A percentile compares a stretch with the other conserved stretches of the same genome.
phyloP scores from a whole-genome alignment of 306 rosid species.

The Trifolium subterraneum region DNA sequence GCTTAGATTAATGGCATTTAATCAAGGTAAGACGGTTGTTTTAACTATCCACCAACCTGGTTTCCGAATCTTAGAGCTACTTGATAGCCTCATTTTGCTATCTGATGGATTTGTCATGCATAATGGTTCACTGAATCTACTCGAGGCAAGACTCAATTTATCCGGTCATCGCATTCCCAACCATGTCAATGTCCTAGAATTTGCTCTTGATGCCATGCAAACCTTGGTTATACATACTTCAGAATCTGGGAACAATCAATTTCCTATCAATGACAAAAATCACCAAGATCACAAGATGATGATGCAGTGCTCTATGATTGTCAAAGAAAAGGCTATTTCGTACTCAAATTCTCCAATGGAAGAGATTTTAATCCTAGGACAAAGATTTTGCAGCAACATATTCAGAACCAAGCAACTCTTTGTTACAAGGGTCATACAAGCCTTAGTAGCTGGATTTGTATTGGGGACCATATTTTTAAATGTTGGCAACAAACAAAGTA shows the following conservation, averaged over 20 bases:
- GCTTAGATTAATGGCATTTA: conserved; percentile 75
- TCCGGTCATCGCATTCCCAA: conserved; percentile 66
- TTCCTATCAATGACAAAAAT: conserved; percentile 43
- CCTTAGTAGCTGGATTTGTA: conserved; percentile 67
- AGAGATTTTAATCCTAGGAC: conserved; percentile 79
- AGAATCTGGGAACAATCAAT: conserved; percentile 52
- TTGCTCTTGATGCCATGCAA: conserved; percentile 73
- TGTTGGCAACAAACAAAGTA: conserved; percentile 53
- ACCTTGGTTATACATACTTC: conserved; percentile 65
- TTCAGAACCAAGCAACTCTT: conserved; percentile 90
- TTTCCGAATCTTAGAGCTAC: conserved; percentile 75
- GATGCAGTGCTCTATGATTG: conserved; percentile 36
- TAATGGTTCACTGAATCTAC: conserved; percentile 74
- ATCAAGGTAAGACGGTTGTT: conserved; percentile 80
- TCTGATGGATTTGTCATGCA: conserved; percentile 79
- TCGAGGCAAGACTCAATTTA: conserved; percentile 68
- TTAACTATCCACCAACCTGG: conserved; percentile 96
- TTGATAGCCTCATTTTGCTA: conserved; percentile 70
- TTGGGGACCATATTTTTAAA: conserved; percentile 72
- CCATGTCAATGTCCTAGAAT: conserved; percentile 89
- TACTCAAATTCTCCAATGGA: conserved; percentile 59
- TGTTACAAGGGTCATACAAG: conserved; percentile 63
- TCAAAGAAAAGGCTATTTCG: conserved; percentile 49
- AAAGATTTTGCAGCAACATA: conserved; percentile 81
- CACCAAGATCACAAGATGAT: conserved; percentile 42